Evolutionary conservation across 148 eudicot species (phyloP), one percentile per base, ranked within the genome.

Genomic region (Diospyros lotus): DNA sequence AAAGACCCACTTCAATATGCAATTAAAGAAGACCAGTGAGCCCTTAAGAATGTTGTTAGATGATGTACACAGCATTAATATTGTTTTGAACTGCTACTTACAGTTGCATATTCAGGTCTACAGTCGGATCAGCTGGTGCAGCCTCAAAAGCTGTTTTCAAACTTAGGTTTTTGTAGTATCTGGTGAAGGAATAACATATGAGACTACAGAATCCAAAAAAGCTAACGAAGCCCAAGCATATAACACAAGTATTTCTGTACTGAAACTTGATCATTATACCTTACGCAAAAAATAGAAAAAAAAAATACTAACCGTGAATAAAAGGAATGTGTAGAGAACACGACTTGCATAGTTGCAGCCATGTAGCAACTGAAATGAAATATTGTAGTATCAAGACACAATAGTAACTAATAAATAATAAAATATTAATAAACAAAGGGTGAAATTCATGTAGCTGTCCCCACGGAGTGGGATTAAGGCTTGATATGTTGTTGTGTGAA

Each of bases 111-210:
- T 95, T 95, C 64, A 95, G 88, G 87, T 95, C 98, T 68, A 95
- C 94, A 69, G 97, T 90, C 62, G 96, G 98, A 90, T 95, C 98
- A 75, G 98, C 92, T 70, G 94, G 96, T 80, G 98, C 98, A 68
- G 83, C 78, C 73, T 74, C 83, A 87, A 92, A 95, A 64, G 98
- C 96, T 68, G 41, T 80, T 75, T 89, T 90, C 82, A 95, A 77
- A 79, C 74, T 79, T 69, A 84, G 90, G 56, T 87, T 80, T 73
- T 69, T 41, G 77, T 80, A 89, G 79, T 95, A 95, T 83, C 98
- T 95, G 77, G 75, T 42, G 41, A 73, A 71, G 71, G 14, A 64
- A 75, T 13, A 44, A 9, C 64, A 60, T 7, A 28, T 43, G 4
- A 73, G 69, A 70, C 15, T 45, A 13, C 12, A 12, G 11, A 66